A percentile compares a stretch with the other conserved stretches of the same genome.
These are phyloP conservation scores for Symbiodinium pilosum DNA, from an alignment of 73 alveolate species.

Conservation along the genomic window DNA sequence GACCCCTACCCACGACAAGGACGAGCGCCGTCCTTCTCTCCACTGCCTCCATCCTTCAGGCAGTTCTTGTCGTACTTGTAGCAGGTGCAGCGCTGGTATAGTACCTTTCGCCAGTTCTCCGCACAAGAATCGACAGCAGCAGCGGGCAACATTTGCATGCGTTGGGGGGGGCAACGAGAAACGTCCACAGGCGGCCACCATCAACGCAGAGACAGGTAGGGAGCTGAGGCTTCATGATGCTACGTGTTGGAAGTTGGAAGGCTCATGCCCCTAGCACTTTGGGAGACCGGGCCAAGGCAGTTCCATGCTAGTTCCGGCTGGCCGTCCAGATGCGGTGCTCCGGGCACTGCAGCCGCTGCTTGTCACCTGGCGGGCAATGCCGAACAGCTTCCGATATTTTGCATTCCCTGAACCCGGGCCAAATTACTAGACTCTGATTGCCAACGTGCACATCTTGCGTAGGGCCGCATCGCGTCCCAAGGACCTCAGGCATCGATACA, in stretches of 20 bases:
- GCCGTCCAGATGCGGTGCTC: slow-evolving; percentile 23
- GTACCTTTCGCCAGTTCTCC: no score
- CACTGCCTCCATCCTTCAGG: slow-evolving; percentile 2
- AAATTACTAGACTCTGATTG: no score
- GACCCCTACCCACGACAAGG: not conserved
- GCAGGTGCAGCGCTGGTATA: no score
- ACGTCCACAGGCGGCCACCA: not conserved
- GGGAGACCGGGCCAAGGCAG: not conserved
- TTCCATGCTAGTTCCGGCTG: slow-evolving; percentile 6
- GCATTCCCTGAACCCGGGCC: no score
- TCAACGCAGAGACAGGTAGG: not conserved
- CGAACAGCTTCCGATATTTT: no score
- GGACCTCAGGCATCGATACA: not conserved
- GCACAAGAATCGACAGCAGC: no score
- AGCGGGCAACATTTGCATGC: no score
- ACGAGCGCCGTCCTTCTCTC: slow-evolving; percentile 9
- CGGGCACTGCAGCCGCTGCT: slow-evolving; percentile 29
- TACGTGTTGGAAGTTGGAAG: not conserved
- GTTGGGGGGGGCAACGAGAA: not conserved
- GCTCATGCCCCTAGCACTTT: not conserved
- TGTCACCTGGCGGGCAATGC: not conserved
- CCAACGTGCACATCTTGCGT: not conserved
- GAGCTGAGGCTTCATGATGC: not conserved
- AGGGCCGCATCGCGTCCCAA: no score
- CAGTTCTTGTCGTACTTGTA: not conserved